A percentile compares a stretch with the other conserved stretches of the same genome.
phyloP scores from a whole-genome alignment of 768 basidiomycete species.

The Rhodotorula diobovata region DNA sequence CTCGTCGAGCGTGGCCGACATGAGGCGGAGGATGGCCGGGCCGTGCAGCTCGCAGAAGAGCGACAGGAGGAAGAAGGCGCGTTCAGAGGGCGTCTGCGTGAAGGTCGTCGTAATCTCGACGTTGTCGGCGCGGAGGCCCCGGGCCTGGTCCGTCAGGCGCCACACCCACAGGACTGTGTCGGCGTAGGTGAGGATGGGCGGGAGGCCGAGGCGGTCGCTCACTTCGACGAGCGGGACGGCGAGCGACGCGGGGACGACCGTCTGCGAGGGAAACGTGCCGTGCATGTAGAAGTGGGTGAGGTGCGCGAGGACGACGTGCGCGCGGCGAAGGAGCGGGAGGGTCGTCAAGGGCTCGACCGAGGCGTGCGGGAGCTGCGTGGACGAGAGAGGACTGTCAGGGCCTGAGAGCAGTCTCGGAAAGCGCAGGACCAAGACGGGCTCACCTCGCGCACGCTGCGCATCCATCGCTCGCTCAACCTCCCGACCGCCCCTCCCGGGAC shows the following conservation, averaged over 20 bases:
- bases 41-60: constrained; percentile 81
- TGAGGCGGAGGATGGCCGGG: constrained; percentile 74
- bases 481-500: constrained; percentile 54
- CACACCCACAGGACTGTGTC: constrained; percentile 85
- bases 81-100: constrained; percentile 72
- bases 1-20: constrained; percentile 82
- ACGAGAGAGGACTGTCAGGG: constrained; percentile 6
- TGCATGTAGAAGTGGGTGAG: constrained; percentile 87
- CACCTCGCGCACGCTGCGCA: constrained; percentile 61
- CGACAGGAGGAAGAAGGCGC: constrained; percentile 80
- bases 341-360: constrained; percentile 23
- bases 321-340: constrained; percentile 66
- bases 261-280: constrained; percentile 31
- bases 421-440: constrained; percentile 47
- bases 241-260: constrained; percentile 62
- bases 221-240: constrained; percentile 71
- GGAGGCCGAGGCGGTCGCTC: constrained; percentile 66
- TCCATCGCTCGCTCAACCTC: constrained; percentile 63
- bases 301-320: constrained; percentile 84
- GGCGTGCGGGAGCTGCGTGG: constrained; percentile 33
- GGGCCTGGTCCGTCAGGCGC: constrained; percentile 35
- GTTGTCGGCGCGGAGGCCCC: constrained; percentile 50
- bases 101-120: constrained; percentile 57
- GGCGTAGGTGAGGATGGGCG: constrained; percentile 83
- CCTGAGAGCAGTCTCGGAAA: neutral